Evolutionary conservation across 2,329 filamentous ascomycete genomes (phyloP), one percentile per base, ranked within the genome.

Genomic region (Exophiala phaeomuriformis): DNA sequence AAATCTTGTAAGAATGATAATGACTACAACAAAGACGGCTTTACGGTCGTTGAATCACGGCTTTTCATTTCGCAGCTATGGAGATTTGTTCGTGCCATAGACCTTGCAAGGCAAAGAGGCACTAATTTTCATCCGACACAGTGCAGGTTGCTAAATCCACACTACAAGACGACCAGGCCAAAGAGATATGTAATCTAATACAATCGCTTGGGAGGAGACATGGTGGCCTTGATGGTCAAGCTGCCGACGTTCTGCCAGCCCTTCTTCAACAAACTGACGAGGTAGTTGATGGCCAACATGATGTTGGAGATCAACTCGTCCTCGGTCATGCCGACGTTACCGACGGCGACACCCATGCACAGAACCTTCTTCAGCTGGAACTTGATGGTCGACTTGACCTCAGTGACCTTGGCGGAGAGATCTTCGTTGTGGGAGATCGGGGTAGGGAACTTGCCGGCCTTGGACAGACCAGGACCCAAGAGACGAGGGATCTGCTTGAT

Each of bases 301-400:
- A 97, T 90, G 86, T 98, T 98, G 73, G 83, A 87, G 67, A 98
- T 85, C 66, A 98, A 80, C 82, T 96, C 88, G 72, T 98, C 93
- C 79, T 89, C 80, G 64, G 82, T 86, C 93, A 98, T 98, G 69
- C 85, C 90, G 69, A 98, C 93, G 78, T 98, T 95, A 73, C 93
- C 93, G 71, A 98, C 88, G 68, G 93, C 93, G 74, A 97, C 91
- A 86, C 91, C 93, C 84, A 98, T 90, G 84, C 93, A 98, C 68
- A 98, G 84, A 75, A 98, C 93, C 88, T 98, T 98, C 89, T 98
- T 98, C 72, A 98, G 83, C 84, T 98, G 90, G 87, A 98, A 98
- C 86, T 98, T 98, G 86, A 98, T 97, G 77, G 93, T 98, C 69
- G 89, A 95, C 87, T 96, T 97, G 84, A 98, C 91, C 76, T 98